Percentiles rank a stretch among this genome's conserved stretches.
Evolutionary conservation across 2,329 filamentous ascomycete genomes (phyloP).

Genomic region (Aspergillus aculeatinus): DNA sequence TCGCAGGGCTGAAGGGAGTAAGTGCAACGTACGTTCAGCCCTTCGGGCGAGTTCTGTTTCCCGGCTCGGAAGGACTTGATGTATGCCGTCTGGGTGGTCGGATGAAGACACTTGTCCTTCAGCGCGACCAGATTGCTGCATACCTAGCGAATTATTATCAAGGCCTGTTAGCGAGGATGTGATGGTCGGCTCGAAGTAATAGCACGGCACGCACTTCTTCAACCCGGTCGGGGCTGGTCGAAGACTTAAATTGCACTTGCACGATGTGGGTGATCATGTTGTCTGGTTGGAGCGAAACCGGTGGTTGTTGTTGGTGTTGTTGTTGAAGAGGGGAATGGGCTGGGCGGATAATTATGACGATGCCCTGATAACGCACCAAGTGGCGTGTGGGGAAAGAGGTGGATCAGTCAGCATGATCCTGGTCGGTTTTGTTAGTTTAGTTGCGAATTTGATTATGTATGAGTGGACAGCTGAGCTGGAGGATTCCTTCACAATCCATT

Average conservation of each 20-base stretch:
- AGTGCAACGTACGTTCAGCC: slow-evolving; percentile 51
- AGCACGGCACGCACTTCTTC: slow-evolving; percentile 51
- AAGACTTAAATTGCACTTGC: slow-evolving; percentile 63
- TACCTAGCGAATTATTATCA: slow-evolving; percentile 39
- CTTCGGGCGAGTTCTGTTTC: slow-evolving; percentile 62
- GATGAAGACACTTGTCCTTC: slow-evolving; percentile 59
- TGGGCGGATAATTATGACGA: background rate
- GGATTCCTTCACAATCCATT: background rate
- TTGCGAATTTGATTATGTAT: no score
- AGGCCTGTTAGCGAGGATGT: background rate
- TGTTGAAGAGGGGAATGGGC: background rate
- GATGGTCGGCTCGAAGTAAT: background rate
- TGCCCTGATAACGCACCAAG: background rate
- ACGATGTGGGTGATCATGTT: slow-evolving; percentile 61
- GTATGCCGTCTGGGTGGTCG: slow-evolving; percentile 58
- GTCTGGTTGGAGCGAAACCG: background rate
- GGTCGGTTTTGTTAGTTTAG: background rate
- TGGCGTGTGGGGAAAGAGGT: background rate
- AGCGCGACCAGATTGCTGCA: slow-evolving; percentile 59
- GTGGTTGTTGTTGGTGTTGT: background rate
- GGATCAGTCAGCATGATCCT: background rate
- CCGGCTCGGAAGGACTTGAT: slow-evolving; percentile 61
- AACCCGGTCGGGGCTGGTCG: slow-evolving; percentile 49
- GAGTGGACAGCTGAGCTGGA: no score
- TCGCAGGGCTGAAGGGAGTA: background rate